phyloP scores from a whole-genome alignment of 2,329 filamentous ascomycete genomes.

The Cylindrodendrum hubeiense region DNA sequence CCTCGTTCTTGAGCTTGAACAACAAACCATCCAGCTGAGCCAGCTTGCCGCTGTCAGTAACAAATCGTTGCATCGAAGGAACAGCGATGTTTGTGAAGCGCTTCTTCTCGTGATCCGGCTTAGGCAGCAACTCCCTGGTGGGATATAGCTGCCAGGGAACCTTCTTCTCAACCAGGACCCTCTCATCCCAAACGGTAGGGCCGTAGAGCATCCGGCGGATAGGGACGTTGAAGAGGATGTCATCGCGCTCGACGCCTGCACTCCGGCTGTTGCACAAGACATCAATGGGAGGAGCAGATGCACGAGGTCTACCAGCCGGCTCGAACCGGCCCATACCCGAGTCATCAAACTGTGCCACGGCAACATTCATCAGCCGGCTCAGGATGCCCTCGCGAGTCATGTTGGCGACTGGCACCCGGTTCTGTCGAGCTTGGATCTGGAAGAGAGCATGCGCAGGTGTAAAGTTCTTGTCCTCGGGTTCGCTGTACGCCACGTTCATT shows the following conservation, averaged over 20 bases:
- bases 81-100: slow-evolving; percentile 92
- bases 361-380: slow-evolving; percentile 82
- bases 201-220: slow-evolving; percentile 84
- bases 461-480: slow-evolving; percentile 70
- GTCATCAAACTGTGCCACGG: slow-evolving; percentile 72
- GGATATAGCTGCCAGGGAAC: slow-evolving; percentile 76
- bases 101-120: slow-evolving; percentile 83
- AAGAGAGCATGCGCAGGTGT: slow-evolving; percentile 84
- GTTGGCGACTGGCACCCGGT: slow-evolving; percentile 75
- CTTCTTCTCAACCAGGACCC: slow-evolving; percentile 79
- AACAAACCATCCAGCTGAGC: slow-evolving; percentile 90
- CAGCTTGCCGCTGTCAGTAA: slow-evolving; percentile 97
- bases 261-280: slow-evolving; percentile 80
- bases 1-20: slow-evolving; percentile 89
- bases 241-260: slow-evolving; percentile 74
- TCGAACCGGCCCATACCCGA: slow-evolving; percentile 84
- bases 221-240: slow-evolving; percentile 81
- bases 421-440: slow-evolving; percentile 79
- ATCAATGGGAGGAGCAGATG: slow-evolving; percentile 87
- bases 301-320: slow-evolving; percentile 81
- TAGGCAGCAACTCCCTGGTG: slow-evolving; percentile 75
- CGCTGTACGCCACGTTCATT: slow-evolving; percentile 78
- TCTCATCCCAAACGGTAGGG: slow-evolving; percentile 73
- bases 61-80: slow-evolving; percentile 96
- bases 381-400: slow-evolving; percentile 80